Base-by-base conservation (phyloP, 1,284 basidiomycete species). In the Pholiota adiposa region DNA sequence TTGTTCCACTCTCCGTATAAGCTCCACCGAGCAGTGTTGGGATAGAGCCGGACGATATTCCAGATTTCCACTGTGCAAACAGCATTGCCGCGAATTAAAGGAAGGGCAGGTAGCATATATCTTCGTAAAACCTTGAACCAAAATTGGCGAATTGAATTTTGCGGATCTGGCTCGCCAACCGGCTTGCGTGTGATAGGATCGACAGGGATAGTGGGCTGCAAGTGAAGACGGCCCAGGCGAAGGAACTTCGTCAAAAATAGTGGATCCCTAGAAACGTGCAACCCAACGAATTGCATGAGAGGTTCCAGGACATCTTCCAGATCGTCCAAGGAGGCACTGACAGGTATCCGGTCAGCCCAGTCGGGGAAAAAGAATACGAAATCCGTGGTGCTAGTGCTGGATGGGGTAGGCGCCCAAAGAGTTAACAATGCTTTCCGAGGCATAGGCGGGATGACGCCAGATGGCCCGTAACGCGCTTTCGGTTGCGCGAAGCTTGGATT, bases 1-100 rank as follows among this genome's bases (percentile, higher is more conserved):
- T 88, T 83, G 75, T 92, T 92, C 97, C 97, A 98, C 77, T 99
- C 96, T 51, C 96, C 97, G 69, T 99, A 98, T 27, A 99, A 78
- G 38, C 83, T 84, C 86, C 94, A 98, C 2, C 97, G 92, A 48
- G 85, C 79, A 6, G 89, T 86, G 58, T 89, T 90, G 50, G 93
- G 88, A 71, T 92, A 93, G 62, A 86, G 84, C 41, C 85, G 80
- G 51, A 99, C 83, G 48, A 98, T 84, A 62, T 87, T 86, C 94
- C 95, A 97, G 2, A 97, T 81, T 63, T 97, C 94, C 54, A 91
- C 88, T 16, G 92, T 90, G 70, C 90, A 92, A 7, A 95, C 88
- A 7, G 93, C 92, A 68, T 95, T 94, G 33, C 91, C 89, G 41
- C 89, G 85, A 54, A 95, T 91, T 50, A 97, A 83, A 27, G 94